These are phyloP conservation scores for Ceratocystis cacaofunesta DNA, from an alignment of 2,329 filamentous ascomycete genomes.

Conservation along the genomic window DNA sequence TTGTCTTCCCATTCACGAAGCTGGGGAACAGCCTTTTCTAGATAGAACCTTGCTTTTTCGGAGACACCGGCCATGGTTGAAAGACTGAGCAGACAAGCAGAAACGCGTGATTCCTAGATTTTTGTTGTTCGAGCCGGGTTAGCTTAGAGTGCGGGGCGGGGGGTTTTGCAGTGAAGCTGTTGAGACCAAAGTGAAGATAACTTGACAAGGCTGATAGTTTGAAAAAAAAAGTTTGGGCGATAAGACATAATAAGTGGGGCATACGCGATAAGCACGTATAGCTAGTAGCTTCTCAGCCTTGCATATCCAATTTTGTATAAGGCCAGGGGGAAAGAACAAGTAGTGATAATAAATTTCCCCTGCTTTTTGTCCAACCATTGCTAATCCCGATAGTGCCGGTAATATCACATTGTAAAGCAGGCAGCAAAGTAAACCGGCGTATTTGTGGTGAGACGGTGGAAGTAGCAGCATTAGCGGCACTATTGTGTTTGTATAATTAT, in stretches of 20 bases:
- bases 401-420: too few relatives aligned
- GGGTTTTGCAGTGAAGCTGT: not conserved
- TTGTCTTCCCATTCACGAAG: slow-evolving; percentile 86
- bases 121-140: too few relatives aligned
- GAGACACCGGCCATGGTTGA: slow-evolving; percentile 60
- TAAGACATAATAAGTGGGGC: slow-evolving; percentile 14
- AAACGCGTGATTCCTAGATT: not conserved
- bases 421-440: too few relatives aligned
- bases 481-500: too few relatives aligned
- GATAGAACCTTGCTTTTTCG: slow-evolving; percentile 88
- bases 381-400: not conserved
- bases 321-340: too few relatives aligned
- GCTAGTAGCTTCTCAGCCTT: slow-evolving; percentile 16
- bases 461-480: too few relatives aligned
- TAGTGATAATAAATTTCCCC: too few relatives aligned
- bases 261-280: not conserved
- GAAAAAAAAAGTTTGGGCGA: slow-evolving; percentile 13
- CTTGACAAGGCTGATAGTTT: slow-evolving; percentile 18
- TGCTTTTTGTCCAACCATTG: too few relatives aligned
- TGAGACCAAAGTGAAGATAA: slow-evolving; percentile 10
- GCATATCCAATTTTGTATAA: not conserved
- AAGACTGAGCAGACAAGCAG: not conserved
- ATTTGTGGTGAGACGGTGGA: too few relatives aligned
- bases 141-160: not conserved
- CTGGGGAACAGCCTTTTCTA: slow-evolving; percentile 84